Percentiles rank a stretch among this genome's conserved stretches.
Evolutionary conservation across 2,329 filamentous ascomycete species (phyloP).

Genomic region (Diplodia sapinea): DNA sequence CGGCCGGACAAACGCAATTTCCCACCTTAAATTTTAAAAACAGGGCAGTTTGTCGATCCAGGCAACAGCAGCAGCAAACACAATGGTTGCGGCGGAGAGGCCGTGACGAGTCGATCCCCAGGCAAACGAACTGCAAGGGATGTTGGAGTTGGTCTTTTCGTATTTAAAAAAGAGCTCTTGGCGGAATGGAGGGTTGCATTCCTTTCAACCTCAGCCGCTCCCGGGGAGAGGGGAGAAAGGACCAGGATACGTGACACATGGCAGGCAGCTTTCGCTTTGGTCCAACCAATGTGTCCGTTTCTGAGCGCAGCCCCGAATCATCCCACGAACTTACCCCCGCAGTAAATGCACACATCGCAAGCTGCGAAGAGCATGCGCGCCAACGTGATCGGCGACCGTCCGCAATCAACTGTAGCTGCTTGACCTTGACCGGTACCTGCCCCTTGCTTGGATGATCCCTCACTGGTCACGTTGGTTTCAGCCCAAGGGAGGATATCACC

Average conservation of each 20-base stretch:
- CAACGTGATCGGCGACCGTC: constrained; percentile 35
- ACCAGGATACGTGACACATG: background rate
- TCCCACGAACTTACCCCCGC: constrained; percentile 45
- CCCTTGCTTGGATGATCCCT: constrained; percentile 27
- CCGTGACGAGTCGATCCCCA: constrained; percentile 7
- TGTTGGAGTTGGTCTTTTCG: constrained; percentile 2
- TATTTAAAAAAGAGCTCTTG: constrained; percentile 6
- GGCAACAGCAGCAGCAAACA: constrained; percentile 2
- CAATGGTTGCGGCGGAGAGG: constrained; percentile 5
- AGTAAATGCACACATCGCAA: constrained; percentile 48
- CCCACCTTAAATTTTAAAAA: constrained; percentile 5
- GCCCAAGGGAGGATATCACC: constrained; percentile 4
- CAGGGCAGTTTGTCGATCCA: background rate
- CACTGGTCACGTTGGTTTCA: constrained; percentile 19
- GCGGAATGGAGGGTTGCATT: constrained; percentile 20
- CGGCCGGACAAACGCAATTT: constrained; percentile 1
- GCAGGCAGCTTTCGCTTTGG: background rate
- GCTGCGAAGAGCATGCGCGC: constrained; percentile 42
- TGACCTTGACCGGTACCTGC: background rate
- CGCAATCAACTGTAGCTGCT: background rate
- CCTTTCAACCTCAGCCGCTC: constrained; percentile 15
- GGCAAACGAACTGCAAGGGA: constrained; percentile 20
- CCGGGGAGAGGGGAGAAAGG: constrained; percentile 1
- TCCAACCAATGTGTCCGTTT: constrained; percentile 5
- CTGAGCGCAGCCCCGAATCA: constrained; percentile 9